Base-by-base conservation (phyloP, 805 yeast genomes). In the Myxozyma vanderwaltii region DNA sequence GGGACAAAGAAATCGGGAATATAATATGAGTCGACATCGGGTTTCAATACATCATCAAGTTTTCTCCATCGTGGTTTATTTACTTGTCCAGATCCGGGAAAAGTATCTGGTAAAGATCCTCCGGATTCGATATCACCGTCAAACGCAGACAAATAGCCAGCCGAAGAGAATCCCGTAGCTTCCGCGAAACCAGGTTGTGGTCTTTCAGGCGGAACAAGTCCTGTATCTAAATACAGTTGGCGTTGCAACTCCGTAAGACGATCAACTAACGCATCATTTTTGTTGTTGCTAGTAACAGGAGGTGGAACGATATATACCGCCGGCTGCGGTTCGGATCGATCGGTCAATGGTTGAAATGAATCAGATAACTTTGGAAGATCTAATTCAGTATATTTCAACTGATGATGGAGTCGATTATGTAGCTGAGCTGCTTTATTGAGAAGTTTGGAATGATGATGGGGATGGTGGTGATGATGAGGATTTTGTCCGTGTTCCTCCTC, bases 11-110 rank as follows among this genome's bases (percentile, higher is more conserved):
- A 53, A 23, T 54, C 31, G 12, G 53, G 51, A 17, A 49, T 12
- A 27, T 53, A 41, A 39, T 48, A 58, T 5, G 62, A 58, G 35
- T 58, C 62, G 19, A 43, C 56, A 3, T 15, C 24, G 13, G 51
- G 41, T 2, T 54, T 49, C 13, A 40, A 12, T 13, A 35, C 31
- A 7, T 26, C 43, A 24, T 43, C 49, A 7, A 36, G 36, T 13
- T 35, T 24, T 4, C 54, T 23, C 54, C 54, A 55, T 10, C 54
- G 47, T 4, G 54, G 48, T 1, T 4, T 8, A 4, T 19, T 3
- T 12, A 23, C 23, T 13, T 27, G 33, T n/a, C 50, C 40, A 5
- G 26, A 29, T 4, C 33, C 48, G 12, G 27, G 23, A 26, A 23
- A 19, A 8, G 47, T 21, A 13, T 3, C 47, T 43, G 27, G 17